A percentile compares a stretch with the other conserved stretches of the same genome.
phyloP scores from a whole-genome alignment of 2,329 filamentous ascomycete species.

The Epichloe typhina region DNA sequence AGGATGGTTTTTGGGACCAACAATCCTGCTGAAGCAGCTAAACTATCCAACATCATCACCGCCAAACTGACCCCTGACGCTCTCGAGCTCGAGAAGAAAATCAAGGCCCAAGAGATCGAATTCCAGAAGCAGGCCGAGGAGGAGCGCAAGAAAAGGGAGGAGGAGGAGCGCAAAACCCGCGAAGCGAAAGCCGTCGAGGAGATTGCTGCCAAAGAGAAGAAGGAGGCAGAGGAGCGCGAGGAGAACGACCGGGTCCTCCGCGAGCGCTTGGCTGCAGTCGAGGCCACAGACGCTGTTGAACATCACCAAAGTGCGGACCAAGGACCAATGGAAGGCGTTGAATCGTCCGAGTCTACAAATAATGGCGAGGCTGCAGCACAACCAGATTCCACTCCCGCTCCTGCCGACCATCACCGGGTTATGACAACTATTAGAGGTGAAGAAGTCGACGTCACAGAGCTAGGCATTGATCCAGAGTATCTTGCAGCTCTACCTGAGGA shows the following conservation, averaged over 20 bases:
- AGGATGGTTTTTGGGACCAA: conserved; percentile 66
- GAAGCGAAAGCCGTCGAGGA: conserved; percentile 64
- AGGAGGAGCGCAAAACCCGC: conserved; percentile 50
- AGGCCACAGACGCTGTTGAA: conserved; percentile 30
- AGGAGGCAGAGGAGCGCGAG: conserved; percentile 58
- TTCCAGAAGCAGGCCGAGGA: conserved; percentile 38
- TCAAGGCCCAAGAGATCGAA: conserved; percentile 45
- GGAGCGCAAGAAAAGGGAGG: conserved; percentile 47
- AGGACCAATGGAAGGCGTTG: conserved; percentile 66
- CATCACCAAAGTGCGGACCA: conserved; percentile 10
- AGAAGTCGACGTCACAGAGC: conserved; percentile 81
- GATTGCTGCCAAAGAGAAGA: conserved; percentile 50
- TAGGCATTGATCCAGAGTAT: conserved; percentile 91
- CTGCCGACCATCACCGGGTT: conserved; percentile 37
- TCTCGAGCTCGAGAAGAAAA: conserved; percentile 64
- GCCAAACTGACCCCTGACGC: conserved; percentile 70
- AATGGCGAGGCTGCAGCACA: conserved; percentile 17
- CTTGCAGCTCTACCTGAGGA: conserved; percentile 96
- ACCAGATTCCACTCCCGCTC: conserved; percentile 7
- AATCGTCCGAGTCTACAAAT: conserved; percentile 31
- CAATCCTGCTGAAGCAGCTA: conserved; percentile 51
- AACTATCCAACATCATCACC: conserved; percentile 55
- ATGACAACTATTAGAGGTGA: conserved; percentile 76
- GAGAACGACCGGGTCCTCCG: conserved; percentile 21
- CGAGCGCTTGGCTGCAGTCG: conserved; percentile 39